Conservation (phyloP, 331 rosid genomes). For the Quercus lobata region DNA sequence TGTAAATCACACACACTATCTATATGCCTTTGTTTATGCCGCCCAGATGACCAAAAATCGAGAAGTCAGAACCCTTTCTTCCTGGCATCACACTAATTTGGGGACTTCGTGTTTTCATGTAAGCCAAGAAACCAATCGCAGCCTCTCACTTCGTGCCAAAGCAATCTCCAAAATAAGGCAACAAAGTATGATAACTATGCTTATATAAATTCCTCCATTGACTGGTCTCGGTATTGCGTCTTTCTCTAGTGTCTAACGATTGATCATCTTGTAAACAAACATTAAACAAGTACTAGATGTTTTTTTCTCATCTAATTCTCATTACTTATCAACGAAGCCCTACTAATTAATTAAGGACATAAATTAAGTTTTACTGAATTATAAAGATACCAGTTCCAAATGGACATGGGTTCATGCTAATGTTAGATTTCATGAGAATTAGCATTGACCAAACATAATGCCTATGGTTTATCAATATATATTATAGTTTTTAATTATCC, state of each 20-base stretch:
- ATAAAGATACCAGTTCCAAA: not conserved
- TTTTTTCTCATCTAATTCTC: not conserved
- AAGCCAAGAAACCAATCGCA: not conserved
- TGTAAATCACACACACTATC: no score
- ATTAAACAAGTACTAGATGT: not conserved
- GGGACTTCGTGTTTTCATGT: not conserved
- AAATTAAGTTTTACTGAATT: no score
- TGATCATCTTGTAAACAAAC: not conserved
- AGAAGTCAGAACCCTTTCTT: no score
- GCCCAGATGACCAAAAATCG: no score
- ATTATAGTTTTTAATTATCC: not conserved
- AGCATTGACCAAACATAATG: not conserved
- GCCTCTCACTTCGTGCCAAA: not conserved
- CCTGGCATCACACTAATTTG: no score
- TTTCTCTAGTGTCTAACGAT: not conserved
- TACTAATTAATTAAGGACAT: no score
- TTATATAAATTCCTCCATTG: not conserved
- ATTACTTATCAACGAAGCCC: not conserved
- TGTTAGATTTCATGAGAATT: not conserved
- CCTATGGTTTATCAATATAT: not conserved
- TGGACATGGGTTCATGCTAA: not conserved
- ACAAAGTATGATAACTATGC: not conserved
- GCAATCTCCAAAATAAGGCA: not conserved
- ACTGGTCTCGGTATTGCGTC: not conserved
- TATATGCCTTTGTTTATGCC: no score